phyloP scores from a whole-genome alignment of 83 land plant species.

The Diphasiastrum complanatum region DNA sequence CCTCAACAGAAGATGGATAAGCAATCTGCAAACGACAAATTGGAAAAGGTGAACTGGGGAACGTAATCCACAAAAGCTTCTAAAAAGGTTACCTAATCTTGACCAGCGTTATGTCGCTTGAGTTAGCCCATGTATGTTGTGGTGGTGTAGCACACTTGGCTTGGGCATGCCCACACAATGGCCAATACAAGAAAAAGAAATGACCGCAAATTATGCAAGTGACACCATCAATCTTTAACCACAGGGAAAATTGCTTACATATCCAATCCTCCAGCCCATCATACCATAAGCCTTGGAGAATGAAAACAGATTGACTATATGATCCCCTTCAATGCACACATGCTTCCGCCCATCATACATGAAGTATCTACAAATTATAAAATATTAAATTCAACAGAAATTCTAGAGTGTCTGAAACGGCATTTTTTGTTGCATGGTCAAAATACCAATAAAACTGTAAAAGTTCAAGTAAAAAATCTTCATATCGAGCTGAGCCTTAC shows the following conservation, averaged over 20 bases:
- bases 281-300: slow-evolving; percentile 98
- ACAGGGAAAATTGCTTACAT: slow-evolving; percentile 51
- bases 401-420: background rate
- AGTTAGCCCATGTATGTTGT: no score
- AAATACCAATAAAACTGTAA: slow-evolving; percentile 2
- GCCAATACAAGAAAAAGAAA: no score
- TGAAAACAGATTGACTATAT: slow-evolving; percentile 80
- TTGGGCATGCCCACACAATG: background rate
- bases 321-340: slow-evolving; percentile 73
- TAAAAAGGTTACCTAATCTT: no score
- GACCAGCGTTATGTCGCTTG: no score
- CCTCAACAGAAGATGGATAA: slow-evolving; percentile 65
- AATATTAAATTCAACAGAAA: background rate
- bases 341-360: slow-evolving; percentile 86
- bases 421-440: background rate
- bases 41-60: no score
- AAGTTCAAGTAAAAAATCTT: no score
- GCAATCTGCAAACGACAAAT: slow-evolving; percentile 59
- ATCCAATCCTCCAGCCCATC: slow-evolving; percentile 99
- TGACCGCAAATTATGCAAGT: no score
- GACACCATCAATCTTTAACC: no score
- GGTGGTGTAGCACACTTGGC: slow-evolving; percentile 2
- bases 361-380: slow-evolving; percentile 58
- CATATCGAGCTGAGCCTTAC: slow-evolving; percentile 53
- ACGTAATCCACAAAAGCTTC: no score